Evolutionary conservation across 1,284 basidiomycete species (phyloP), one percentile per base, ranked within the genome.

Genomic region (Malassezia japonica): DNA sequence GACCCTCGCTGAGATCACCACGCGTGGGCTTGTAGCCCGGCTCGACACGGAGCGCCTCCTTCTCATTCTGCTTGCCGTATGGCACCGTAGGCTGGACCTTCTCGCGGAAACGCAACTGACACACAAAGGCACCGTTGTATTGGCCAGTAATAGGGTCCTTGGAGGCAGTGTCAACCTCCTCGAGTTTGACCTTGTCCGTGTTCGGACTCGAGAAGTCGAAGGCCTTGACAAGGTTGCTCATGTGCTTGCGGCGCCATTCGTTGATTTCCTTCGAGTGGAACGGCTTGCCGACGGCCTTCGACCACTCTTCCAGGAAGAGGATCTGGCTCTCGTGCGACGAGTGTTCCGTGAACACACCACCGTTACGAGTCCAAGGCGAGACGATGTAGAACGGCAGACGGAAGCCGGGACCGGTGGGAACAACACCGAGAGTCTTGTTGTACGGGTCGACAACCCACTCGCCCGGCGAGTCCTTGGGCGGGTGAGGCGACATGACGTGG

Each of bases 261-360:
- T 59, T 65, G 27, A 68, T 53, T 23, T 60, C 50, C 32, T 60
- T 39, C 13, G 55, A 55, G 2, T 34, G 36, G 32, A 67, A 65
- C 2, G 54, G 53, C 35, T 59, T 65, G 25, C 62, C 62, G 24
- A 48, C 48, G 3, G 65, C 63, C 27, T 59, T 54, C 9, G 62
- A 48, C 65, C 65, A 68, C 46, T 67, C 43, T 43, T 68, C 65
- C 40, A 67, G 16, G 39, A 64, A 64, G n/a, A 65, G 50, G 35
- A 60, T 60, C 38, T 65, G 64, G 15, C 54, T 59, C 39, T 64
- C 62, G 48, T 68, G 65, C 27, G 65, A 52, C 5, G 56, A 33
- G 10, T 53, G 49, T 36, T 64, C 65, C 12, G 65, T 63, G 33
- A 64, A 68, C 20, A 68, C 56, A 44, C 63, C 52, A 9, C 64